These are phyloP conservation scores for Rhizoclosmatium globosum DNA, from an alignment of 192 early-diverging fungal species.

Conservation along the genomic window DNA sequence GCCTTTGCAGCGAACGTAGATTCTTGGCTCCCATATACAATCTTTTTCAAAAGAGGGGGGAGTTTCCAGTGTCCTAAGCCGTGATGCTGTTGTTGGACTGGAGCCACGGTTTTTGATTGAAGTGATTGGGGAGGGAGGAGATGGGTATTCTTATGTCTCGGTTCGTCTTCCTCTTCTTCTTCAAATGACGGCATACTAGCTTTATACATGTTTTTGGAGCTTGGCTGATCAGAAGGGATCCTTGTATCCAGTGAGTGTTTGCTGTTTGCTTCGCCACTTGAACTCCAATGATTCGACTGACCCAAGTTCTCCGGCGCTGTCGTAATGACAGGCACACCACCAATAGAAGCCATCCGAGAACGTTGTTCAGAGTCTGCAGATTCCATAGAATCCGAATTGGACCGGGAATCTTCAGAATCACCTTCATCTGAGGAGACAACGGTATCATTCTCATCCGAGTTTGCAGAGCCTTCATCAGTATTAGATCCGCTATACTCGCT, in stretches of 20 bases:
- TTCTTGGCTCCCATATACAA: slow-evolving; percentile 8
- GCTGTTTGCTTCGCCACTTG: too few relatives aligned
- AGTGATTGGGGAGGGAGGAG: background rate
- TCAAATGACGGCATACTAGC: slow-evolving; percentile 11
- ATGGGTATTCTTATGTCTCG: slow-evolving; percentile 8
- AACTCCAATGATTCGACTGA: too few relatives aligned
- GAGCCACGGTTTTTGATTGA: background rate
- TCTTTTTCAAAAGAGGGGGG: slow-evolving; percentile 24
- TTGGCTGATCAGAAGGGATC: background rate
- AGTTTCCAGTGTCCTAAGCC: slow-evolving; percentile 22
- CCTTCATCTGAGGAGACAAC: background rate
- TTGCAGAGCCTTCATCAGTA: background rate
- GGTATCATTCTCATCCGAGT: background rate
- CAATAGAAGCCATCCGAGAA: background rate
- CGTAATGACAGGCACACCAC: background rate
- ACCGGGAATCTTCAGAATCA: background rate
- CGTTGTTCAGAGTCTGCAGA: background rate
- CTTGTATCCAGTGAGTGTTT: background rate
- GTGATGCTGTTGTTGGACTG: background rate
- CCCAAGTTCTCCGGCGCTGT: background rate
- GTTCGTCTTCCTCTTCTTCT: slow-evolving; percentile 25
- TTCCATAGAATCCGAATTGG: background rate
- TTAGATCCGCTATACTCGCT: background rate
- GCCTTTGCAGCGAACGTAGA: background rate
- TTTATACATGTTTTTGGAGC: background rate